phyloP scores from a whole-genome alignment of 176 grass and related monocot species.

The Pontederia crassipes region DNA sequence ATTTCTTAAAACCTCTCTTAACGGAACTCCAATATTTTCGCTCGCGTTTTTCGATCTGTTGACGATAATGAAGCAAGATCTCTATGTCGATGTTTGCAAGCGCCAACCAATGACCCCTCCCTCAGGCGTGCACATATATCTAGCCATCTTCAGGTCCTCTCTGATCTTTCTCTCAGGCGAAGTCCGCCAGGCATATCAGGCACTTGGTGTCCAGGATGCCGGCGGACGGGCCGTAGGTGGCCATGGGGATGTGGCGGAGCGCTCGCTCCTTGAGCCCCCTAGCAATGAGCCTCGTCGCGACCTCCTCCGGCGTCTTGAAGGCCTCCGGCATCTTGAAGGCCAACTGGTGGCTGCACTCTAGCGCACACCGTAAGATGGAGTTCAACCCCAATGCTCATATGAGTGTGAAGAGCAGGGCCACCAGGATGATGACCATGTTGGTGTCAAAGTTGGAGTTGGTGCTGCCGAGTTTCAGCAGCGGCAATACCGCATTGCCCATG shows the following conservation, averaged over 20 bases:
- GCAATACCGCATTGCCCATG: neutral
- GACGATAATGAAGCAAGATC: too few species aligned
- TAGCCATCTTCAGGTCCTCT: conserved; percentile 58
- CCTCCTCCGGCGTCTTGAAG: conserved; percentile 7
- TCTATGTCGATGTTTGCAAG: too few species aligned
- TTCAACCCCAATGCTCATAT: conserved; percentile 48
- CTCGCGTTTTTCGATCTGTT: too few species aligned
- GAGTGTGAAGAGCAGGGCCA: conserved; percentile 51
- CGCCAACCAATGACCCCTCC: too few species aligned
- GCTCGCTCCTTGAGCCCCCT: conserved; percentile 37
- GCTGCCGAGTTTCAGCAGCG: neutral
- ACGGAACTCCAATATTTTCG: too few species aligned
- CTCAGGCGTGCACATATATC: too few species aligned
- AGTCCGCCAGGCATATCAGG: conserved; percentile 62
- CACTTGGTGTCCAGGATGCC: conserved; percentile 30
- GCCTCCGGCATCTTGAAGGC: too few species aligned
- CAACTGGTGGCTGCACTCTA: conserved; percentile 35
- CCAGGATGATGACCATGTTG: too few species aligned
- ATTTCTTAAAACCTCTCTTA: too few species aligned
- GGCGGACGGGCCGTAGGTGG: conserved; percentile 28
- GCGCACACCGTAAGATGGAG: conserved; percentile 44
- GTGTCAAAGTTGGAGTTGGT: too few species aligned
- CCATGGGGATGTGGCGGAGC: conserved; percentile 61
- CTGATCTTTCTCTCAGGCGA: conserved; percentile 52
- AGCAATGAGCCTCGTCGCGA: neutral